Conservation (phyloP, 2,329 filamentous ascomycete genomes). For the Arthrobotrys sinensis region DNA sequence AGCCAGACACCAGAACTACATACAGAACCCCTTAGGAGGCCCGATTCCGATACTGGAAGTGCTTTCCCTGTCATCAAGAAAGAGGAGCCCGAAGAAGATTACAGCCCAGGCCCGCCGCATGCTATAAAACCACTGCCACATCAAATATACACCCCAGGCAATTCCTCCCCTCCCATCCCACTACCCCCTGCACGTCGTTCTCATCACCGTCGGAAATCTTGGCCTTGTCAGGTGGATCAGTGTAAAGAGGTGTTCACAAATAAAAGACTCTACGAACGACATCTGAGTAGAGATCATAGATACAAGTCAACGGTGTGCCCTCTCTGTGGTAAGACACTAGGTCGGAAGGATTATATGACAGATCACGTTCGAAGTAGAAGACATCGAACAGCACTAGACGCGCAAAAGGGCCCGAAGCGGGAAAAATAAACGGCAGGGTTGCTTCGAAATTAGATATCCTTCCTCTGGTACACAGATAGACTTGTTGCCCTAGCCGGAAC, state of each 20-base stretch:
- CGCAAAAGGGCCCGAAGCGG: not conserved
- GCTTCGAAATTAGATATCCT: too few relatives aligned
- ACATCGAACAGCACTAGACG: constrained; percentile 24
- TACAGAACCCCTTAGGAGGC: not conserved
- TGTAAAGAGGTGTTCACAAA: constrained; percentile 39
- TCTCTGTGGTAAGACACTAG: constrained; percentile 28
- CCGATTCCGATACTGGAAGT: not conserved
- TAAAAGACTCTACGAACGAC: constrained; percentile 38
- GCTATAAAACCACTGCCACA: too few relatives aligned
- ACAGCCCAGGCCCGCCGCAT: too few relatives aligned
- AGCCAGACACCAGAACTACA: not conserved
- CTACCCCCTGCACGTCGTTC: not conserved
- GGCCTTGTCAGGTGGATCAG: constrained; percentile 16
- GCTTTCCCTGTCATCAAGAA: not conserved
- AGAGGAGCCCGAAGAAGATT: not conserved
- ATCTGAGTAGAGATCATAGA: constrained; percentile 45
- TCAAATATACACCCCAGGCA: not conserved
- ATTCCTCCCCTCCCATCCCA: not conserved
- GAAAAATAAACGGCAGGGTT: not conserved
- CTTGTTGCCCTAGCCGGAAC: not conserved
- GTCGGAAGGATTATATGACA: constrained; percentile 48
- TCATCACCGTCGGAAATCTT: constrained; percentile 20
- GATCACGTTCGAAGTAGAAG: constrained; percentile 42
- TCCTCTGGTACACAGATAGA: not conserved
- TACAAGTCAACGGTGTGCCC: constrained; percentile 29